These are phyloP conservation scores for Sesbania bispinosa DNA, from an alignment of 306 rosid species.

Conservation along the genomic window DNA sequence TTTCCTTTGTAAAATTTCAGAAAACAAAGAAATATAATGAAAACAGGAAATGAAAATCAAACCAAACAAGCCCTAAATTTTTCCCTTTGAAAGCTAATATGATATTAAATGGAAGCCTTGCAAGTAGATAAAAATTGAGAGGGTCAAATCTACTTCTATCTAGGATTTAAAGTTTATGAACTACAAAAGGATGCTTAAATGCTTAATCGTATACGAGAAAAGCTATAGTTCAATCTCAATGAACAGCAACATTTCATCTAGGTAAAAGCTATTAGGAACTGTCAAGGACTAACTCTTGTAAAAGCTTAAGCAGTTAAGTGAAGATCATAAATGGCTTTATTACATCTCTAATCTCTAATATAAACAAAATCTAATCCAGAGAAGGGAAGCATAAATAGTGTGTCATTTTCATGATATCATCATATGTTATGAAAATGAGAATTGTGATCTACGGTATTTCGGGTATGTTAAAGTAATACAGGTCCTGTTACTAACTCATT, in stretches of 20 bases:
- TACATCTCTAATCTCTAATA: not conserved
- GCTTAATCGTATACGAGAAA: not conserved
- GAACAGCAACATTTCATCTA: not conserved
- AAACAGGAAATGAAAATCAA: no score
- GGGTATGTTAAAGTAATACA: not conserved
- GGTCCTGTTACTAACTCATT: not conserved
- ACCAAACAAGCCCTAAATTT: no score
- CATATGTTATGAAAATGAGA: not conserved
- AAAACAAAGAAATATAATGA: no score
- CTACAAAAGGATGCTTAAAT: not conserved
- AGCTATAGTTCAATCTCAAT: not conserved
- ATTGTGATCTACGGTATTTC: not conserved
- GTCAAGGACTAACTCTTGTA: slow-evolving; percentile 2
- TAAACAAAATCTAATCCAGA: not conserved
- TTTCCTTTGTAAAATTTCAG: no score
- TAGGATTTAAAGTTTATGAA: not conserved
- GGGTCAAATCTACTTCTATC: not conserved
- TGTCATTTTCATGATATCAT: not conserved
- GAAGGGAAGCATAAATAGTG: not conserved
- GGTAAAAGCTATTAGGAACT: not conserved
- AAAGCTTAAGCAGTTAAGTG: not conserved
- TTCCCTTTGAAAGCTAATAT: slow-evolving; percentile 6
- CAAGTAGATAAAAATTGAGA: not conserved
- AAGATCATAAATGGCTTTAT: not conserved
- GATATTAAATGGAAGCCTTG: not conserved